A percentile compares a stretch with the other conserved stretches of the same genome.
phyloP scores from a whole-genome alignment of 2,329 filamentous ascomycete genomes.

The Diatrype stigma region DNA sequence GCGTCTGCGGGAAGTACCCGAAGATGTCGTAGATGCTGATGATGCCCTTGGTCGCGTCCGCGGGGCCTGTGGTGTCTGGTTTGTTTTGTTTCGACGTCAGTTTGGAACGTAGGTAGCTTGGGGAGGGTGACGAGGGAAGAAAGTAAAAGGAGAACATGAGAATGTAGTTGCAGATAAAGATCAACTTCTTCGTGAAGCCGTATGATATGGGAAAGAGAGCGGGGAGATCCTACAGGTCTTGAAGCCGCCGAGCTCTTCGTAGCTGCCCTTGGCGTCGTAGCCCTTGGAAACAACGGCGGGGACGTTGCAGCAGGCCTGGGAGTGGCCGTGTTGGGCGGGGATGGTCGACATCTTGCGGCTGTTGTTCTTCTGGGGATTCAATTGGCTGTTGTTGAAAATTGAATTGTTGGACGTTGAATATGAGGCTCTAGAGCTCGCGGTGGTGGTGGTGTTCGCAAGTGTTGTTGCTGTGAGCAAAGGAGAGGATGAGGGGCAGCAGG shows the following conservation, averaged over 20 bases:
- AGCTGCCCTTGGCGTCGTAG: slow-evolving; percentile 53
- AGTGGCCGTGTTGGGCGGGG: slow-evolving; percentile 50
- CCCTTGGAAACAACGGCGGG: slow-evolving; percentile 53
- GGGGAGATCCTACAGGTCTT: slow-evolving; percentile 43
- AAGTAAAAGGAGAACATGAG: not conserved
- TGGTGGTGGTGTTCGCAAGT: slow-evolving; percentile 1
- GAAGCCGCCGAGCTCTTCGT: slow-evolving; percentile 51
- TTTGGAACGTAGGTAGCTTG: too few relatives aligned
- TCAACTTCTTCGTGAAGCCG: not conserved
- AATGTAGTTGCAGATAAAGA: not conserved
- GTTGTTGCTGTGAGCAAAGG: slow-evolving; percentile 1
- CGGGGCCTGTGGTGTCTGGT: slow-evolving; percentile 43
- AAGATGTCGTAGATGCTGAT: slow-evolving; percentile 67
- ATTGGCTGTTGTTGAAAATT: slow-evolving; percentile 5
- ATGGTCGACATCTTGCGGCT: slow-evolving; percentile 41
- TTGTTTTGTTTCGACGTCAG: too few relatives aligned
- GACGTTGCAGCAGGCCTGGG: slow-evolving; percentile 54
- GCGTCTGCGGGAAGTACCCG: slow-evolving; percentile 65
- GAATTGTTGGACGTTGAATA: slow-evolving; percentile 7
- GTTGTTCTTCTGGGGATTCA: slow-evolving; percentile 12
- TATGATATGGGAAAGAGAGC: not conserved
- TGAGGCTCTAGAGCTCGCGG: slow-evolving; percentile 11
- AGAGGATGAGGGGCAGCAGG: not conserved
- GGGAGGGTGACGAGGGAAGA: not conserved
- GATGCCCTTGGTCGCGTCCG: slow-evolving; percentile 51